Conservation (phyloP, 495 filamentous ascomycete species). For the Aspergillus avenaceus region DNA sequence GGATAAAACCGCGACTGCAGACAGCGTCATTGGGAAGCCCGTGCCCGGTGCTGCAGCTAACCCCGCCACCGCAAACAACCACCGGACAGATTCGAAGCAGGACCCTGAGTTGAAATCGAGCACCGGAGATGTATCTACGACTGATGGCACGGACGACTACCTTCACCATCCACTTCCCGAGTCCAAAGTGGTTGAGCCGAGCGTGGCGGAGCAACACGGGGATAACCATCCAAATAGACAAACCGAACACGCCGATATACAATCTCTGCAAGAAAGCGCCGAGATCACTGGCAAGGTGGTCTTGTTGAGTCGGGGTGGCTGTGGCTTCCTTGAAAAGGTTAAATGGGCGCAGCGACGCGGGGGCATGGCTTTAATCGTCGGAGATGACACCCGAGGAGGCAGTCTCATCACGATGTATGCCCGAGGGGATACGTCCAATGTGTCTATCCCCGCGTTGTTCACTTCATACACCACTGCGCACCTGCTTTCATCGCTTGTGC, state of each 20-base stretch:
- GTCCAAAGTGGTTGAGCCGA: conserved; percentile 31
- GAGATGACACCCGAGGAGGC: conserved; percentile 84
- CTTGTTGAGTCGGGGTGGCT: conserved; percentile 84
- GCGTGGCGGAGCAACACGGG: conserved; percentile 31
- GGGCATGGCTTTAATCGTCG: conserved; percentile 85
- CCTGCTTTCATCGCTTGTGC: conserved; percentile 83
- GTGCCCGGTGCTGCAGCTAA: conserved; percentile 23
- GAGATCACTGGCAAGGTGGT: conserved; percentile 94
- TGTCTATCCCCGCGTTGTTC: conserved; percentile 90
- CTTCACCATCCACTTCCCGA: conserved; percentile 65
- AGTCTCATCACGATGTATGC: conserved; percentile 95
- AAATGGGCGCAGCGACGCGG: conserved; percentile 94
- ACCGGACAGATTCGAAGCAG: conserved; percentile 21
- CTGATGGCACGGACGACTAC: conserved; percentile 91
- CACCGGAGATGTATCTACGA: conserved; percentile 28
- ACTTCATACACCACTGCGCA: conserved; percentile 94
- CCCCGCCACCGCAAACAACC: conserved; percentile 13
- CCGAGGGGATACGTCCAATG: conserved; percentile 86
- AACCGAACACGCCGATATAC: conserved; percentile 79
- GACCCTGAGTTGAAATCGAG: conserved; percentile 21
- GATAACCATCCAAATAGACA: conserved; percentile 42
- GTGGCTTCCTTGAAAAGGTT: conserved; percentile 94
- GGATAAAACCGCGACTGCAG: conserved; percentile 23
- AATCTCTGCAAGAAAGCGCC: conserved; percentile 88
- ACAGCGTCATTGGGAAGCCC: conserved; percentile 26